phyloP scores from a whole-genome alignment of 75 land plant genomes.

The Sequoiadendron giganteum region DNA sequence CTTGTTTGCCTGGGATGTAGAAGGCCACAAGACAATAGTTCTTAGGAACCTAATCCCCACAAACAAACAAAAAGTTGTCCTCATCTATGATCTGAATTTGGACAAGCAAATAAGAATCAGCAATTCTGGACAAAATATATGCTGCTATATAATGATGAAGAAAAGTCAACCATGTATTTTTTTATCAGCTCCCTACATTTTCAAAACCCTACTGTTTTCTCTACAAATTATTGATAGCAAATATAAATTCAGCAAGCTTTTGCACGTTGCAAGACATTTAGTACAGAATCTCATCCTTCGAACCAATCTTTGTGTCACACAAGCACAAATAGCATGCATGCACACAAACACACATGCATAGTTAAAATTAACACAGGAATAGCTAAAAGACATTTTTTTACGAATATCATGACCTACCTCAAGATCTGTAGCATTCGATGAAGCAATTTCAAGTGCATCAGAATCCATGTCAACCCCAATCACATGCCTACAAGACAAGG shows the following conservation, averaged over 20 bases:
- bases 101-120: neutral
- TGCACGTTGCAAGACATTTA: neutral
- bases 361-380: neutral
- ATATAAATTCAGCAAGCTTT: neutral
- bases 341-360: neutral
- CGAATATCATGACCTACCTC: constrained; percentile 50
- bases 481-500: constrained; percentile 55
- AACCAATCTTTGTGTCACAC: neutral
- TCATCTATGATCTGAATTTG: neutral
- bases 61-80: neutral
- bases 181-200: neutral
- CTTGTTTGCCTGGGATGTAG: neutral
- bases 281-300: neutral
- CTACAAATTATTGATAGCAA: neutral
- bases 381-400: neutral
- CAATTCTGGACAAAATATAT: neutral
- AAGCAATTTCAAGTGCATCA: constrained; percentile 72
- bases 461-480: constrained; percentile 82
- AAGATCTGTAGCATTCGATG: constrained; percentile 60
- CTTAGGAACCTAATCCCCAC: neutral
- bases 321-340: neutral
- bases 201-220: neutral
- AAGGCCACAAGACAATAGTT: neutral
- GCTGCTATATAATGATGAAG: neutral
- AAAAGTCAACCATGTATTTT: neutral